Conservation (phyloP, 306 rosid genomes). For the Canavalia gladiata region DNA sequence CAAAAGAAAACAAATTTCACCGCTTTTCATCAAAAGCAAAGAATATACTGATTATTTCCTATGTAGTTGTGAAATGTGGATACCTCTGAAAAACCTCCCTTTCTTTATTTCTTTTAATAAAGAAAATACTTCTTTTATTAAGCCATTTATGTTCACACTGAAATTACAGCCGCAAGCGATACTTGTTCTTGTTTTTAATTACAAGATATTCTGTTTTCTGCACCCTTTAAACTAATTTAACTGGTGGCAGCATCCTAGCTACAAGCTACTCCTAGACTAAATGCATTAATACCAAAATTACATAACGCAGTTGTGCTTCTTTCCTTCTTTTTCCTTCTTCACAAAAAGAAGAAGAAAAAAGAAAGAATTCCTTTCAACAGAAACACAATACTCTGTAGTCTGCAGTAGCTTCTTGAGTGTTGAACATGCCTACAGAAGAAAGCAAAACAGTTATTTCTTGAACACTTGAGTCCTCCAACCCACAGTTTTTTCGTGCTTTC, state of each 20-base stretch:
- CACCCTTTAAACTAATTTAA: slow-evolving; percentile 16
- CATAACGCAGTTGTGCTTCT: not conserved
- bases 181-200: not conserved
- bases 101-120: no score
- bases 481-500: not conserved
- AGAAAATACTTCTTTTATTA: not conserved
- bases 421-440: slow-evolving; percentile 32
- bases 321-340: slow-evolving; percentile 9
- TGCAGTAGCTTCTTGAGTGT: slow-evolving; percentile 13
- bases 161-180: not conserved
- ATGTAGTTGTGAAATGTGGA: no score
- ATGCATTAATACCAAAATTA: slow-evolving; percentile 13
- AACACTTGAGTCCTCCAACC: not conserved
- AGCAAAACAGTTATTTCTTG: slow-evolving; percentile 14
- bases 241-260: slow-evolving; percentile 6
- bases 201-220: not conserved
- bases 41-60: no score
- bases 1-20: no score
- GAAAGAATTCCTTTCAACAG: not conserved
- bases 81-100: no score
- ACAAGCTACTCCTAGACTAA: slow-evolving; percentile 37
- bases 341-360: not conserved
- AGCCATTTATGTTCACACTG: not conserved
- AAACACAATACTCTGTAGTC: slow-evolving; percentile 9
- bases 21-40: no score